Evolutionary conservation across 106 monocot species (phyloP), one percentile per base, ranked within the genome.

Genomic region (Narthecium ossifragum): DNA sequence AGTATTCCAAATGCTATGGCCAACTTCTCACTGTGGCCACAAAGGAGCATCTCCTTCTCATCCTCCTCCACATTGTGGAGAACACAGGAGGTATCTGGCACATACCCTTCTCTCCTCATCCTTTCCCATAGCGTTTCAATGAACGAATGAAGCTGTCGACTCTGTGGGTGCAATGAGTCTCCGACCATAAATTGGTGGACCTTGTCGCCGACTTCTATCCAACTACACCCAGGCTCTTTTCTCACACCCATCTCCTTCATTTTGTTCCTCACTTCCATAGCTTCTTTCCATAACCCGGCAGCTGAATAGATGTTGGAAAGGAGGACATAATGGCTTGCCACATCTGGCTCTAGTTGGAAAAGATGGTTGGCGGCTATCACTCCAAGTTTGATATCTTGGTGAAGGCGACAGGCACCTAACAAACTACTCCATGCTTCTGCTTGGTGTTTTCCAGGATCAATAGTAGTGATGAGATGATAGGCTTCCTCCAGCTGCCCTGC

Each of bases 221-320:
- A 94, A 46, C 93, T 90, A 53, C 70, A 83, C 2, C 93, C 93
- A 0, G 89, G 89, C 32, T 85, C 85, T 54, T 94, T 94, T 34
- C 55, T 83, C 14, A 94, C 86, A 8, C 83, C 83, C 31, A 63
- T 70, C 65, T 78, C 72, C 65, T 75, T 82, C 93, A 94, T 94
- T 9, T 51, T 68, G 30, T 70, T 82, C 65, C 93, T 71, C 13
- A 86, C 74, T 62, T 83, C 80, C 55, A 61, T 73, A 25, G 90
- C 74, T 56, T 83, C 53, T 0, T 68, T 47, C 89, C 89, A 94
- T 1, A 69, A 41, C 12, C 90, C 82, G 24, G 68, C 71, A 5
- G 77, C 77, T 6, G 93, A 45, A 59, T 90, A 90, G 11, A 90
- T 94, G 62, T 94, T 94, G 3, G 85, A 94, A 6, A 94, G 82